Evolutionary conservation across 2,329 filamentous ascomycete species (phyloP).

Genomic region (Pseudohalonectria lignicola): DNA sequence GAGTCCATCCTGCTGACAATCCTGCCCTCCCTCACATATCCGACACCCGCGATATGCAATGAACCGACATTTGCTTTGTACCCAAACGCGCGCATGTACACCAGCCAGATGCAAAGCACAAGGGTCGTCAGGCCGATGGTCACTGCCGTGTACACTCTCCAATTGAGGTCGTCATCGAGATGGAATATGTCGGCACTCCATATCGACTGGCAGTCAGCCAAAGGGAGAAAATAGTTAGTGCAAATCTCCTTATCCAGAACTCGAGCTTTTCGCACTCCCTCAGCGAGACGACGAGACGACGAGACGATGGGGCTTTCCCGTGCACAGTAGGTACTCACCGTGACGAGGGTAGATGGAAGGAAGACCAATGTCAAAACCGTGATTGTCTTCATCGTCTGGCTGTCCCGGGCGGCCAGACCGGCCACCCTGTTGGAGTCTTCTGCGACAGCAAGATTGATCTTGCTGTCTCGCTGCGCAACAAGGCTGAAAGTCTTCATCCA

Average conservation of each 20-base stretch:
- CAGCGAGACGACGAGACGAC: too few species aligned
- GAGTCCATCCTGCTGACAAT: too few species aligned
- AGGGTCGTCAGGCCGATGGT: not conserved
- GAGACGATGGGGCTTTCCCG: too few species aligned
- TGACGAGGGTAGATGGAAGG: not conserved
- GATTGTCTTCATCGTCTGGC: slow-evolving; percentile 2
- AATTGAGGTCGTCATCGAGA: not conserved
- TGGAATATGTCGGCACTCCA: not conserved
- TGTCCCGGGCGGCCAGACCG: not conserved
- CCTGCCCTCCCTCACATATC: slow-evolving; percentile 1
- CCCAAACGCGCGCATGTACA: not conserved
- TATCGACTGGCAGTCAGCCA: not conserved
- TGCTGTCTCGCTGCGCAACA: slow-evolving; percentile 1
- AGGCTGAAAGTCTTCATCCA: slow-evolving; percentile 1
- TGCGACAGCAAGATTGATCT: slow-evolving; percentile 1
- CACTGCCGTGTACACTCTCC: not conserved
- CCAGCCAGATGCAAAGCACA: not conserved
- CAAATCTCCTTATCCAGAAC: not conserved
- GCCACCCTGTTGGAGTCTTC: slow-evolving; percentile 1
- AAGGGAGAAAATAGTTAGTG: not conserved
- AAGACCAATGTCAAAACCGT: not conserved
- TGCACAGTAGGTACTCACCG: too few species aligned
- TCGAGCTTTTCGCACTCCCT: not conserved
- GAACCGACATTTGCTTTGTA: not conserved
- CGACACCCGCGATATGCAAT: not conserved